Evolutionary conservation across 2,329 filamentous ascomycete species (phyloP).

Genomic region (Talaromyces piceae): DNA sequence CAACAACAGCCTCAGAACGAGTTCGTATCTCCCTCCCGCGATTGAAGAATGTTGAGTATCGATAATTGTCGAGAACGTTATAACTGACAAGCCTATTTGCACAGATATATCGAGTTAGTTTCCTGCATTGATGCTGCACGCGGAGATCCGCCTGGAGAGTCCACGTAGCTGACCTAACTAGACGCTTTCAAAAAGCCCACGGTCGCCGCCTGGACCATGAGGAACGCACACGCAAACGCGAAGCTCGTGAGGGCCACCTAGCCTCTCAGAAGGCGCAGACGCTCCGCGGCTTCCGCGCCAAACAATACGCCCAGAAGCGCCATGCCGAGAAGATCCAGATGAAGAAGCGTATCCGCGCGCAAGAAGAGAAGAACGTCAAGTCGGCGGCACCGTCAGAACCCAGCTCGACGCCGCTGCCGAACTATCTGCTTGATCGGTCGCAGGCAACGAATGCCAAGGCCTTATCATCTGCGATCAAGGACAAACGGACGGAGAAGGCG

Average conservation of each 20-base stretch:
- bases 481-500: slow-evolving; percentile 88
- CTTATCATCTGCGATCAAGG: slow-evolving; percentile 81
- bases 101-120: slow-evolving; percentile 62
- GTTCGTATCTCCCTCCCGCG: slow-evolving; percentile 24
- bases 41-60: slow-evolving; percentile 10
- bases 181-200: slow-evolving; percentile 11
- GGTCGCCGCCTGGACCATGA: slow-evolving; percentile 63
- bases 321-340: slow-evolving; percentile 98
- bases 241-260: slow-evolving; percentile 83
- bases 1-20: slow-evolving; percentile 35
- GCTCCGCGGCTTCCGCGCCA: slow-evolving; percentile 81
- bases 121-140: slow-evolving; percentile 36
- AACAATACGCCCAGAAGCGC: slow-evolving; percentile 86
- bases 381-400: slow-evolving; percentile 70
- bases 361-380: slow-evolving; percentile 96
- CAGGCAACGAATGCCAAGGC: slow-evolving; percentile 64
- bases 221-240: slow-evolving; percentile 78
- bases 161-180: too few species aligned
- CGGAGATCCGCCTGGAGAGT: too few species aligned
- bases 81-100: slow-evolving; percentile 1
- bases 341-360: slow-evolving; percentile 86
- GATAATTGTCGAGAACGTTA: neutral
- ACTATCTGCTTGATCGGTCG: slow-evolving; percentile 86
- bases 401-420: slow-evolving; percentile 66
- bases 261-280: slow-evolving; percentile 87